Conservation (phyloP, 306 rosid species). For the Lathyrus aphaca region DNA sequence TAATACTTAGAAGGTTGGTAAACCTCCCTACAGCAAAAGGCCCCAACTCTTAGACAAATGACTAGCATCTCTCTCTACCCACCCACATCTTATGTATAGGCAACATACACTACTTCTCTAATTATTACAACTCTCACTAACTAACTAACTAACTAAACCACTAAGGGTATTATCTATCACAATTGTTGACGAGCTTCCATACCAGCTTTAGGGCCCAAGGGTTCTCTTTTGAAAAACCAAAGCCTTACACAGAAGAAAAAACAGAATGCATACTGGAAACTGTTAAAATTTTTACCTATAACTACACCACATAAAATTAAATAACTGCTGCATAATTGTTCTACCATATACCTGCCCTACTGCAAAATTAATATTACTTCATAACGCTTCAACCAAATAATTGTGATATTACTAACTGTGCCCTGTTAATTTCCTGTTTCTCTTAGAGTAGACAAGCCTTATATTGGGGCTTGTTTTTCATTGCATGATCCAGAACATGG, state of each 20-base stretch:
- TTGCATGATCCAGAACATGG: neutral
- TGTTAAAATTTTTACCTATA: neutral
- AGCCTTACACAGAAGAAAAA: neutral
- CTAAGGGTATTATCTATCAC: neutral
- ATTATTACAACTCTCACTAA: neutral
- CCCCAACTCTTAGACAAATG: neutral
- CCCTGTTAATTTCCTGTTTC: neutral
- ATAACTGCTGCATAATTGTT: neutral
- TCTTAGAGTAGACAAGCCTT: neutral
- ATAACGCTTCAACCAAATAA: neutral
- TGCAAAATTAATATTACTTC: neutral
- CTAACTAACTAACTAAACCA: neutral
- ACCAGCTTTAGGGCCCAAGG: conserved; percentile 1
- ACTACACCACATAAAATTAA: neutral
- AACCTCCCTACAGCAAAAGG: neutral
- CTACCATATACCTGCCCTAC: neutral
- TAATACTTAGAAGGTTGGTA: neutral
- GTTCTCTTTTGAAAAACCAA: conserved; percentile 3
- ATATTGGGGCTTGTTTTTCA: neutral
- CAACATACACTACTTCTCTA: neutral
- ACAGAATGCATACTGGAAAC: neutral
- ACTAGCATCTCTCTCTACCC: conserved; percentile 4
- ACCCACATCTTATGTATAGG: neutral
- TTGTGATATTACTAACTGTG: neutral
- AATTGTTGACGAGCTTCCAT: neutral